phyloP scores from a whole-genome alignment of 345 rosid genomes.

The Atalantia buxifolia region DNA sequence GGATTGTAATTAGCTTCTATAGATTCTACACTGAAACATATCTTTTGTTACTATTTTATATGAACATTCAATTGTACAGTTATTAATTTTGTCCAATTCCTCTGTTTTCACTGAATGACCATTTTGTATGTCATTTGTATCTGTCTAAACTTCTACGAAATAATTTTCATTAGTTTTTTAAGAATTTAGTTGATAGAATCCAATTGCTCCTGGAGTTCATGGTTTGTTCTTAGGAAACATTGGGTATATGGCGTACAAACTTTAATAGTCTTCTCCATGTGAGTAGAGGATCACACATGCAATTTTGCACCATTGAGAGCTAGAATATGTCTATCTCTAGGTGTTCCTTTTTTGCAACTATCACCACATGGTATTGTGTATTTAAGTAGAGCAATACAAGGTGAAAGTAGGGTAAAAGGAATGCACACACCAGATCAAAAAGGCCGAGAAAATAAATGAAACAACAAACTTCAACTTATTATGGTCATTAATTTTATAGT shows the following conservation, averaged over 20 bases:
- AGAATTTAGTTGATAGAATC: neutral
- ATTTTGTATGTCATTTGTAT: neutral
- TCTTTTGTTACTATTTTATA: neutral
- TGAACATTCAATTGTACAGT: neutral
- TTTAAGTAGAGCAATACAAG: neutral
- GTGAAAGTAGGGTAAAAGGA: neutral
- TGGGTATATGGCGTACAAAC: neutral
- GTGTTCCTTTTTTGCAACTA: neutral
- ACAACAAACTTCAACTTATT: neutral
- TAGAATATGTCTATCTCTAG: neutral
- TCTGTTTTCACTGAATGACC: neutral
- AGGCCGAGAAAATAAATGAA: neutral
- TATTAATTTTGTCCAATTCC: neutral
- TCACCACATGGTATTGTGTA: neutral
- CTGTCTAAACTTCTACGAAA: neutral
- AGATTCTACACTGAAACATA: neutral
- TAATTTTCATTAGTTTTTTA: neutral
- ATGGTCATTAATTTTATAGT: neutral
- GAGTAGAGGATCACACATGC: neutral
- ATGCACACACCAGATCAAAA: neutral
- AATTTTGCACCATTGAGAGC: neutral
- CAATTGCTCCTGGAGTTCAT: neutral
- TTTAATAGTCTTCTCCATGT: neutral
- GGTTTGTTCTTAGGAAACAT: neutral
- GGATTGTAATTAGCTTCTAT: neutral